Conservation (phyloP, 129 eudicot genomes). For the Logfia minima region DNA sequence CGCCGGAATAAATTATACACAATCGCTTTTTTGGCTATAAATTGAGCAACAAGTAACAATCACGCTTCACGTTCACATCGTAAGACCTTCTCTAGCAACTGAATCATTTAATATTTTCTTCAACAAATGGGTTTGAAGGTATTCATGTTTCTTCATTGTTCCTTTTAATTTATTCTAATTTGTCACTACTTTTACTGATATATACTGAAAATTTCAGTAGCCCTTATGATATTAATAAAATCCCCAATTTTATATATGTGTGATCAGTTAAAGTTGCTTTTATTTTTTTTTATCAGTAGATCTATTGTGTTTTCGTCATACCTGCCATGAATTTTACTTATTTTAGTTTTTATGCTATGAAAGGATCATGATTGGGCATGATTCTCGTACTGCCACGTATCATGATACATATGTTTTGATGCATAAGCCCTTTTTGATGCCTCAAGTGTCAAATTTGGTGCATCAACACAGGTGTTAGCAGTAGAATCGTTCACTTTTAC, state of each 20-base stretch:
- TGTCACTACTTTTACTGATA: neutral
- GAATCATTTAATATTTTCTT: constrained; percentile 11
- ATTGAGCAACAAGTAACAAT: constrained; percentile 22
- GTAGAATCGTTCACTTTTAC: too few relatives aligned
- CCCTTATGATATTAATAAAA: neutral
- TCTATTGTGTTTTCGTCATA: neutral
- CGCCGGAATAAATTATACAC: constrained; percentile 23
- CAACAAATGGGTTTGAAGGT: constrained; percentile 40
- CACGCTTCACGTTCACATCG: constrained; percentile 25
- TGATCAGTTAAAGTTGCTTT: constrained; percentile 2
- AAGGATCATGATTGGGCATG: too few relatives aligned
- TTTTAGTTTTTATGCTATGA: neutral
- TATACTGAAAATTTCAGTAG: neutral
- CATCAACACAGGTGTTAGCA: too few relatives aligned
- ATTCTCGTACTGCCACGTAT: neutral
- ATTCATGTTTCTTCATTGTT: constrained; percentile 4
- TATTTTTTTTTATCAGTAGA: neutral
- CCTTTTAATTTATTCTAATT: neutral
- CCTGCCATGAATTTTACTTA: neutral
- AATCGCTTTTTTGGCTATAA: constrained; percentile 21
- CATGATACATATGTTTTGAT: neutral
- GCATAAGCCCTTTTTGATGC: neutral
- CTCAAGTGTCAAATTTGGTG: neutral
- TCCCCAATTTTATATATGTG: neutral
- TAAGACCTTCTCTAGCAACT: constrained; percentile 18